Percentiles rank a stretch among this genome's conserved stretches.
These are phyloP conservation scores for Fusarium pseudocircinatum DNA, from an alignment of 2,329 filamentous ascomycete species.

Conservation along the genomic window DNA sequence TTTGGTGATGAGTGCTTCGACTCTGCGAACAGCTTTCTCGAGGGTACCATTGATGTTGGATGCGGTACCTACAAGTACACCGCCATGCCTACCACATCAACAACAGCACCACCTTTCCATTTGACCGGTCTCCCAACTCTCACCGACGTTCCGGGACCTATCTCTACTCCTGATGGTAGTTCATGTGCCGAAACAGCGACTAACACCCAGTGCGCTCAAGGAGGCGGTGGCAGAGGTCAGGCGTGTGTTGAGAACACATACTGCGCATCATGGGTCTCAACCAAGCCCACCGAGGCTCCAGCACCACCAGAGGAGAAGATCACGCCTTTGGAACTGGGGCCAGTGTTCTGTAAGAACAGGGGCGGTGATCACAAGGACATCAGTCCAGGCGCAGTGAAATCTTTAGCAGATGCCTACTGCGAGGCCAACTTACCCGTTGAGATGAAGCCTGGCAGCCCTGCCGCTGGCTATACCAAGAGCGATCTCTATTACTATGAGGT, in stretches of 20 bases:
- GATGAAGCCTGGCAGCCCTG: not conserved
- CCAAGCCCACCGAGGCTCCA: not conserved
- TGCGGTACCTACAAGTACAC: constrained; percentile 2
- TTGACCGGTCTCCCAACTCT: not conserved
- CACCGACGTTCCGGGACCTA: not conserved
- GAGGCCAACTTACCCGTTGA: not conserved
- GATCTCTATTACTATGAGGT: not conserved
- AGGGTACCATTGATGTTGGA: not conserved
- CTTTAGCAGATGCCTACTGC: not conserved
- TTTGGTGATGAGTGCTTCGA: constrained; percentile 2
- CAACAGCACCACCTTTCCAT: not conserved
- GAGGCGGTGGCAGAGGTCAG: not conserved
- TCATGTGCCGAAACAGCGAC: not conserved
- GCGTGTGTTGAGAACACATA: constrained; percentile 6
- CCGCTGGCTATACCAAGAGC: not conserved
- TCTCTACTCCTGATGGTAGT: not conserved
- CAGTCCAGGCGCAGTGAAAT: not conserved
- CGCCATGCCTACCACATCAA: not conserved
- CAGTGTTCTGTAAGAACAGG: not conserved
- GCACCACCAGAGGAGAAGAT: not conserved
- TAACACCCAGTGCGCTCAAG: not conserved
- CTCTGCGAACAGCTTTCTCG: not conserved
- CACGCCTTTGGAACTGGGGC: not conserved
- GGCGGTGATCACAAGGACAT: not conserved
- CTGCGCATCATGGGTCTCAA: not conserved